phyloP scores from a whole-genome alignment of 1,284 basidiomycete species.

The Phlebopus sp. region DNA sequence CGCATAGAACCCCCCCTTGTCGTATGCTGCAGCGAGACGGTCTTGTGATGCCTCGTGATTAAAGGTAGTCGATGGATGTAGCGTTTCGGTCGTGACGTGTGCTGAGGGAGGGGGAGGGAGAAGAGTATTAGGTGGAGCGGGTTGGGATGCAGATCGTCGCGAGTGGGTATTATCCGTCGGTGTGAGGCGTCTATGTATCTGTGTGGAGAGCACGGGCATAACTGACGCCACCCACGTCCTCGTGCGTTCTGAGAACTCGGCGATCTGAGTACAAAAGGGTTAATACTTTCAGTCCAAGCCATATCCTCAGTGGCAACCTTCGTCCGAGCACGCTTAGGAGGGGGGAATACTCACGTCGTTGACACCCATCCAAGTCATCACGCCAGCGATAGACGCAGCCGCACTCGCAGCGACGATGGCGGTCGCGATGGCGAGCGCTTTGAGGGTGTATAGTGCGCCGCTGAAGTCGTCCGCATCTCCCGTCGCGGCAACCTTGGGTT shows the following conservation, averaged over 20 bases:
- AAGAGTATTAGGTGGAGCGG: neutral
- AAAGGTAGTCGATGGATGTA: conserved; percentile 1
- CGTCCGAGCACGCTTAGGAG: neutral
- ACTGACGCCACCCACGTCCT: conserved; percentile 40
- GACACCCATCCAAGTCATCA: conserved; percentile 41
- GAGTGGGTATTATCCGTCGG: conserved; percentile 11
- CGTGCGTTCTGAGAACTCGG: conserved; percentile 56
- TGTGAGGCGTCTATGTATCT: conserved; percentile 44
- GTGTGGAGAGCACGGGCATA: conserved; percentile 48
- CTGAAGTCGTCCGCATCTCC: conserved; percentile 35
- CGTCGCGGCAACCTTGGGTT: neutral
- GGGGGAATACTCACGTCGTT: conserved; percentile 33
- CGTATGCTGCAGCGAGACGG: conserved; percentile 51
- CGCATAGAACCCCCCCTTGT: conserved; percentile 49
- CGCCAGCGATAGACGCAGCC: conserved; percentile 33
- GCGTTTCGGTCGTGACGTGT: neutral
- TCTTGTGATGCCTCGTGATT: conserved; percentile 43
- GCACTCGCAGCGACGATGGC: conserved; percentile 36
- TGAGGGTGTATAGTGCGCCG: conserved; percentile 39
- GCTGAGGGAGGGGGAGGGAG: neutral
- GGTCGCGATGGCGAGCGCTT: conserved; percentile 47
- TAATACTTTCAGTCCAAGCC: neutral
- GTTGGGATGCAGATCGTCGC: neutral
- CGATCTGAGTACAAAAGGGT: conserved; percentile 36
- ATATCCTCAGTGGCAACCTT: too few relatives aligned